Base-by-base conservation (phyloP, 495 filamentous ascomycete species). In the Penicillium simplicissimum region DNA sequence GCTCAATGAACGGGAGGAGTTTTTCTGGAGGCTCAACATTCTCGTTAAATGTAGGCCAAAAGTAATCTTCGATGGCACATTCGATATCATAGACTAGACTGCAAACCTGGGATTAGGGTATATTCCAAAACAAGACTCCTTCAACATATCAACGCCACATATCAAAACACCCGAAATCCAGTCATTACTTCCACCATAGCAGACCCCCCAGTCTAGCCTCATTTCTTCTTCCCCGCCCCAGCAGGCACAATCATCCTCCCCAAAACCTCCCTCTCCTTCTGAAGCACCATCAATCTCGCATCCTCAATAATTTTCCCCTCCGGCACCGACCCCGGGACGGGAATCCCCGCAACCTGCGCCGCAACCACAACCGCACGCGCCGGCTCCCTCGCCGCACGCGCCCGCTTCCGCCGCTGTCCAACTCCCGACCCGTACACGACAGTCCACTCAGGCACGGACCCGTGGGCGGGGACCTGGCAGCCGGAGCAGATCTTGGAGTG, bases 191-290 rank as follows among this genome's bases (percentile, higher is more conserved):
- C 8, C 10, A 35, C 19, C 10, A 10, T 21, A 7, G 17, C 17
- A 2, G n/a, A n/a, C n/a, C n/a, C 28, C 48, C 33, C 14, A 31
- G 14, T 19, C 15, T 33, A 57, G 28, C 34, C 58, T 73, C 55
- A 78, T 53, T 67, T 76, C 63, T 73, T 75, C 55, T 67, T 72
- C 35, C 48, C 53, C 15, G 68, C 61, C 42, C 61, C 69, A 60
- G 69, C 64, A 58, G 68, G 66, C 42, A 72, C 68, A 61, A 81
- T 70, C 71, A 81, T 72, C 59, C 66, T 71, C 35, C 59, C 70
- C 40, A 81, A 49, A 1, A 72, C 71, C 64, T 80, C 76, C 59
- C 79, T 73, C 70, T 81, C 79, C 66, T 70, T 79, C 59, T 74
- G 63, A 56, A 81, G 66, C 31, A 75, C 77, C 68, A 78, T 67